Base-by-base conservation (phyloP, 495 filamentous ascomycete species). In the Elaphomyces granulatus region DNA sequence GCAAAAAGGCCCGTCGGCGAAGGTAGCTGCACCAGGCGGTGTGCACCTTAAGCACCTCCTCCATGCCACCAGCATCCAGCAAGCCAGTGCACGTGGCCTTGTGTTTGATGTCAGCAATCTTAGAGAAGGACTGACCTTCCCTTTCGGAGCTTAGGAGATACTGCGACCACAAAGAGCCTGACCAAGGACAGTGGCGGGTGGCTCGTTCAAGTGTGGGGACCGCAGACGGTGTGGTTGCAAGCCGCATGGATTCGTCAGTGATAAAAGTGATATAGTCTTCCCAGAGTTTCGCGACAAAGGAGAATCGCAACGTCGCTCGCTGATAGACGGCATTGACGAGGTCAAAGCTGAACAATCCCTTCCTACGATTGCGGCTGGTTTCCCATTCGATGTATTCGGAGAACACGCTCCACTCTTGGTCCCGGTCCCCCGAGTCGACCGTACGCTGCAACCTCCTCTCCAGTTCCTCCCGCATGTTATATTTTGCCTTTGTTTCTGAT, bases 1-100 rank as follows among this genome's bases (percentile, higher is more conserved):
- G 72, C 45, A 76, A 63, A 59, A 92, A 87, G 3, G 88, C 88
- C 12, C 74, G 67, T 20, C 88, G 78, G 40, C 86, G 82, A 6
- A 98, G 70, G 45, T 85, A 95, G 34, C 84, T 83, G 49, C 87
- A 94, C 90, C 90, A 98, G 0, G 85, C 78, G 23, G 79, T 78
- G 44, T 90, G 85, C 43, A 95, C 81, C 48, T 90, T 86, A 30
- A 95, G 60, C 2, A 94, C 75, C 45, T 87, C 81, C 33, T 82
- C 75, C 72, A 94, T 77, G 14, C 84, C 87, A 33, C 70, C 72
- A 37, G 70, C 69, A 47, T 80, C 77, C 8, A 94, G 71, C 15
- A 87, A 67, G 4, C 79, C 78, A 8, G 79, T 84, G 50, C 76
- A 83, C 1, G 87, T 95, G 2, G 90, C 90, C 34, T 74, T 80